Base-by-base conservation (phyloP, 306 rosid genomes). In the Carpinus viminea region DNA sequence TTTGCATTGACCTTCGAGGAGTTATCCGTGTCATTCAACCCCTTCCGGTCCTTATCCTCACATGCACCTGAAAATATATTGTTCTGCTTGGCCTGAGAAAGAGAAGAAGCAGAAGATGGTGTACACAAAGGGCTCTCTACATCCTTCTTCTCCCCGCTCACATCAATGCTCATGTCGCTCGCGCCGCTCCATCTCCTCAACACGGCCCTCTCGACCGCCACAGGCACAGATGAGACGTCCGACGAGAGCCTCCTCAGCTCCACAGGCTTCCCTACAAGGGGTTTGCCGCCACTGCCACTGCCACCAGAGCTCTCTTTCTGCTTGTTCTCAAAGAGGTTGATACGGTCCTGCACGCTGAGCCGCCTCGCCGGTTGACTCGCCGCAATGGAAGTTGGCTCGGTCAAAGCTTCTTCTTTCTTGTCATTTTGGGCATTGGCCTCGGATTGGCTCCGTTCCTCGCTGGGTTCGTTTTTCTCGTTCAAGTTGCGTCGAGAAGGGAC, bases 91-190 rank as follows among this genome's bases (percentile, higher is more conserved):
- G 85, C 59, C 61, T 59, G 86, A 34, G 77, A 78, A 79, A 70
- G 79, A 75, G 89, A 86, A 68, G 92, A 85, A 45, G 55, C 74
- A 17, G 91, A 88, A 0, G 93, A 85, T 17, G 91, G 90, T 1
- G 93, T 89, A 61, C 93, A 83, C 75, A 85, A 78, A 69, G 97
- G 90, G 84, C 91, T 88, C 64, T 90, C 97, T 8, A 54, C 62
- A 12, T 82, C 91, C 77, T 86, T 92, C 89, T 92, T 94, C 68
- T 92, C 98, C 17, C 81, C 87, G 21, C 95, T 91, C 72, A 85
- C 83, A 79, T 96, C 99, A 28, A 91, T 90, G 87, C 97, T 93
- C 99, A 96, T 96, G 78, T 96, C 99, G 56, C 99, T 93, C 8
- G 89, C 86, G 28, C 94, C 93, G 68, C 99, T 96, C 99, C 98